Base-by-base conservation (phyloP, 495 filamentous ascomycete species). In the Haplographium delicatum region DNA sequence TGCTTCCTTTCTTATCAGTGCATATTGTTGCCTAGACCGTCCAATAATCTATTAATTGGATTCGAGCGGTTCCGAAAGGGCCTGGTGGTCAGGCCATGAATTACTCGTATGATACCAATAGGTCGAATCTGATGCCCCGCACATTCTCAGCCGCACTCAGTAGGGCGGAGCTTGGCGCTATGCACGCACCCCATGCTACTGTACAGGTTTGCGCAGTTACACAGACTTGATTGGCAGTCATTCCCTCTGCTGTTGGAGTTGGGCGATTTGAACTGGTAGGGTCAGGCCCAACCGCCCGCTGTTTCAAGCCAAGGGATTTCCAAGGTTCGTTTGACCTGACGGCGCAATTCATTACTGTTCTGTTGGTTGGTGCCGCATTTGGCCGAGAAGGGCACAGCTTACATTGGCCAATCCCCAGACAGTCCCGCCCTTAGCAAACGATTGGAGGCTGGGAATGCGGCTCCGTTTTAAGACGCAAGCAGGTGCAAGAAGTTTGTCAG, bases 341-440 rank as follows among this genome's bases (percentile, higher is more conserved):
- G 19, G 50, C n/a, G n/a, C n/a, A n/a, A n/a, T n/a, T n/a, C n/a
- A n/a, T n/a, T 53, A 45, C 49, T 49, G 51, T 41, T 47, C 44
- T 50, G 51, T 54, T 49, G 33, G 51, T 54, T 49, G 35, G 51
- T 48, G 44, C 44, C 44, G 51, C 51, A 50, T 50, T 50, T 50
- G 30, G 47, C 47, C 13, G 22, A 31, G 28, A 31, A 31, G 28
- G 28, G 28, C 28, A 31, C 13, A 31, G 28, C 28, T 31, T 31
- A 37, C 45, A 39, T 37, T 48, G 31, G 45, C 45, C 33, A 48
- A 48, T 48, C 45, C 28, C 45, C 45, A 48, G 31, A 48, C 45
- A 39, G 31, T 37, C 22, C 23, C 45, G 9, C 20, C 33, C 18
- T 18, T 13, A 37, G 35, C 18, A 41, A 38, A 43, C 6, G 16